A percentile compares a stretch with the other conserved stretches of the same genome.
Conservation (phyloP, 2,329 filamentous ascomycete species). For the Clarireedia monteithiana region DNA sequence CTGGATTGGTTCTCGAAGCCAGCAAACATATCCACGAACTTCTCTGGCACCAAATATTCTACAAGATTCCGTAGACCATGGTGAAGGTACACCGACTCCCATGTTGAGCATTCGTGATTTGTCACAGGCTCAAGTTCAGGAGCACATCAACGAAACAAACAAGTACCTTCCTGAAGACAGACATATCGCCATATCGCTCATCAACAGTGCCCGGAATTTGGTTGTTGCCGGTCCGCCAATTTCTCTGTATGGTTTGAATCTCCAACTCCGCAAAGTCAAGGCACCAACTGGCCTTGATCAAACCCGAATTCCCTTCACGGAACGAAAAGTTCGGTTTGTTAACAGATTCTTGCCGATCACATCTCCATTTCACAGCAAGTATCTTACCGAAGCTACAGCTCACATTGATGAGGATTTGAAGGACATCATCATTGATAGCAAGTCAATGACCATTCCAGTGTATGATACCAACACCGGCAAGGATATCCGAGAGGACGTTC, state of each 20-base stretch:
- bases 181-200: constrained; percentile 88
- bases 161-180: constrained; percentile 88
- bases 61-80: constrained; percentile 87
- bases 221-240: constrained; percentile 95
- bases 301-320: constrained; percentile 85
- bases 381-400: constrained; percentile 73
- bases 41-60: constrained; percentile 86
- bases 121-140: constrained; percentile 79
- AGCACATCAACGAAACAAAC: constrained; percentile 95
- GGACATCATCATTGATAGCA: constrained; percentile 66
- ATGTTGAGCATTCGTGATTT: constrained; percentile 98
- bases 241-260: constrained; percentile 91
- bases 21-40: constrained; percentile 93
- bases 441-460: constrained; percentile 72
- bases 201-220: constrained; percentile 95
- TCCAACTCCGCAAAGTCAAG: constrained; percentile 93
- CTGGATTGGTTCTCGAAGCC: constrained; percentile 96
- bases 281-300: constrained; percentile 96
- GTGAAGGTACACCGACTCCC: constrained; percentile 90
- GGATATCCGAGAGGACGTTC: constrained; percentile 64
- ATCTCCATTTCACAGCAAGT: constrained; percentile 95
- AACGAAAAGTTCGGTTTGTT: constrained; percentile 92
- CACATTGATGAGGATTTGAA: constrained; percentile 84
- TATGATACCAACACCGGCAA: constrained; percentile 85
- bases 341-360: constrained; percentile 98